Evolutionary conservation across 305 asterid genomes (phyloP), one percentile per base, ranked within the genome.

Genomic region (Euphrasia arctica): DNA sequence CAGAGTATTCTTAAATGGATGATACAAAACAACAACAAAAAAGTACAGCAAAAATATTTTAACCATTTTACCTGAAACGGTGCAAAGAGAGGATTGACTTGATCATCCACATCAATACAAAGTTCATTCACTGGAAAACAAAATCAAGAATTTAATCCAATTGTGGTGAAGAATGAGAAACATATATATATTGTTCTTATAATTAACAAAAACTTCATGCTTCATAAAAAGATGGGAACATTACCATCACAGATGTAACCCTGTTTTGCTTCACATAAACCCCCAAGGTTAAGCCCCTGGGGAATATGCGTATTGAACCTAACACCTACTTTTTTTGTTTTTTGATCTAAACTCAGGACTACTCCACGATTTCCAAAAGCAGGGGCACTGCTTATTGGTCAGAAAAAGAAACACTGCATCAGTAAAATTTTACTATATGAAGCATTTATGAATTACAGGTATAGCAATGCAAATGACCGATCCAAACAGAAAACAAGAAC

Each of bases 61-160:
- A 31, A 2, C 34, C 55, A 31, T 45, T 49, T 49, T 15, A 64
- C 68, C 55, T 43, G 31, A 43, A 6, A 45, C 25, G 42, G 22
- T 25, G 42, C 18, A 32, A 13, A 64, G 18, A 11, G 27, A 36
- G 60, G 60, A 5, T 51, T 31, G 51, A 18, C 22, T 50, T 64
- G 18, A 51, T 64, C 65, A 31, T 61, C 66, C 32, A 61, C 25
- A 41, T 64, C 68, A 64, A 32, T 34, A 51, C 68, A 64, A 3
- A 64, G 50, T 32, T 64, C 68, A 51, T 64, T 61, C 55, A 7
- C 66, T 61, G 55, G n/a, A 43, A 45, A 14, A 45, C n/a, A 61
- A 2, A 2, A 27, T 43, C 18, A 42, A 61, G 2, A 15, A 13
- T 41, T 14, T 50, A 61, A 61, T 22, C 42, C 66, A 61, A 25